These are phyloP conservation scores for Acacia melanoxylon DNA, from an alignment of 306 rosid species.

Conservation along the genomic window DNA sequence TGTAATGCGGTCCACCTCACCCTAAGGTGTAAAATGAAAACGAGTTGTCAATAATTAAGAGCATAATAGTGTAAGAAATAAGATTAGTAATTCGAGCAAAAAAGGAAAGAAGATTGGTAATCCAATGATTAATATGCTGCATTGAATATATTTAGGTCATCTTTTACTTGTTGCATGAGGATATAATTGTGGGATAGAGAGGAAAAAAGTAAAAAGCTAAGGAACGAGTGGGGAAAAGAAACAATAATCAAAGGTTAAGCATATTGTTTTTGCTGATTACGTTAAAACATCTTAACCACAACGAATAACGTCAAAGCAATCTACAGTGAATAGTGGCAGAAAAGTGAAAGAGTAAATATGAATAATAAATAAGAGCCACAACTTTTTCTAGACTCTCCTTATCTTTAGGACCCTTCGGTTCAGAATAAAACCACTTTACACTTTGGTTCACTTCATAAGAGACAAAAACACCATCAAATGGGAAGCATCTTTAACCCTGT, in stretches of 20 bases:
- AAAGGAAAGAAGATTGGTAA: not conserved
- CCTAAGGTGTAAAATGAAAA: not conserved
- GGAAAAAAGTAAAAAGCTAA: not conserved
- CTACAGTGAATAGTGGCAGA: not conserved
- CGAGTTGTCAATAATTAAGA: not conserved
- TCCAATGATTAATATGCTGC: constrained; percentile 10
- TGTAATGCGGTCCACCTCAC: not conserved
- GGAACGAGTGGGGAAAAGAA: not conserved
- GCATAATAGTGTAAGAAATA: not conserved
- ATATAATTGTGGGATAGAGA: not conserved
- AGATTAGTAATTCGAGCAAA: not conserved
- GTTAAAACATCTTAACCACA: not conserved
- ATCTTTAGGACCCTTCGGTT: not conserved
- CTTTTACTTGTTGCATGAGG: not conserved
- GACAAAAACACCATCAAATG: constrained; percentile 17
- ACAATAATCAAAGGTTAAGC: not conserved
- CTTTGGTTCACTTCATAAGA: not conserved
- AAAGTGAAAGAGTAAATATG: not conserved
- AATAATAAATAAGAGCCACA: not conserved
- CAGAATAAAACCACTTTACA: constrained; percentile 7
- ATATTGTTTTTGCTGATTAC: not conserved
- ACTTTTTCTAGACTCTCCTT: not conserved
- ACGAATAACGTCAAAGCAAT: not conserved
- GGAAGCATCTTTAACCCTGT: not conserved
- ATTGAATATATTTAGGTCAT: not conserved